Base-by-base conservation (phyloP, 1,284 basidiomycete species). In the Marasmius sp. region DNA sequence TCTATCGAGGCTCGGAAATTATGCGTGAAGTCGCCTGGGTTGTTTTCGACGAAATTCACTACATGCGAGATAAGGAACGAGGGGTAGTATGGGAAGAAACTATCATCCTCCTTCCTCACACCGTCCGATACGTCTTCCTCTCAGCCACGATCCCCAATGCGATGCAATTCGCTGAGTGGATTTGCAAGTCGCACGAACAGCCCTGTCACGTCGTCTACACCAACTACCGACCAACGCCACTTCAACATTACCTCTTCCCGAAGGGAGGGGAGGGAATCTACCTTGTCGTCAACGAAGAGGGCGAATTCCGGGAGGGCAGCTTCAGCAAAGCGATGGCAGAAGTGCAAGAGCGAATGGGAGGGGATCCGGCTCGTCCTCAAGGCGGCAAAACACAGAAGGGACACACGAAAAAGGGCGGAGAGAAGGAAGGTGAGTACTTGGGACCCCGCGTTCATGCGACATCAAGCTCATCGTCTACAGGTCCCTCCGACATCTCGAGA, bases 11-110 rank as follows among this genome's bases (percentile, higher is more conserved):
- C 47, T 98, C 95, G n/a, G 97, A 99, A 77, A 92, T 99, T 70
- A 98, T 99, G 94, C 93, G 97, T 64, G 97, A 99, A 81, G 97
- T 99, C 14, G 97, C 96, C 0, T 99, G 97, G 97, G 97, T 99
- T 64, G 88, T 99, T 63, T 99, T 99, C 73, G 97, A 99, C 74
- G 97, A 99, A 77, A 98, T 99, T 65, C 97, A 99, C 75, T 99
- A 99, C 79, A 99, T 99, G 97, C 92, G 97, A 66, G 97, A 99
- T 82, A 95, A 96, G 68, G 91, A 93, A 70, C 88, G 91, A 66
- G 91, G 91, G 67, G 92, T 93, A n/a, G 89, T 92, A 22, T 92
- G 90, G 89, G 91, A 92, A 73, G 90, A 92, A 70, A 98, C 97
- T 0, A 98, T 99, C 74, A 99, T 99, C 68, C 86, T 99, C 0